Evolutionary conservation across 768 basidiomycete genomes (phyloP), one percentile per base, ranked within the genome.

Genomic region (Nidula microcarpa): DNA sequence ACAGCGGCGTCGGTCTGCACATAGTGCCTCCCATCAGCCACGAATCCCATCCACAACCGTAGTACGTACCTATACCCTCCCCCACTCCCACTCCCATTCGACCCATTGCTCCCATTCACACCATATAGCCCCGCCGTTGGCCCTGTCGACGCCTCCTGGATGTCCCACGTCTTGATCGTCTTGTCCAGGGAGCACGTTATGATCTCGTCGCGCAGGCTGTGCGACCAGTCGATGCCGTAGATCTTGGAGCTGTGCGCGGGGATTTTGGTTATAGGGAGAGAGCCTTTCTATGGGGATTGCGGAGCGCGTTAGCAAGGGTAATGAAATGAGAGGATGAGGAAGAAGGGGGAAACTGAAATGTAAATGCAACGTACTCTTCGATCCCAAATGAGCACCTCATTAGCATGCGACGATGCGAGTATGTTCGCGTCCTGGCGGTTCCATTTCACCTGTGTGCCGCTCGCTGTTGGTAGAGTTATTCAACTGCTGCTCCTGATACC

Each of bases 221-320:
- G 86, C 6, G 92, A 87, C 95, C 96, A 99, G 68, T 98, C 96
- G 51, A 99, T 94, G 1, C 97, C 97, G 57, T 99, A 98, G 44
- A 98, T 97, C 69, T 94, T 94, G 34, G 91, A 84, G n/a, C 73
- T 75, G 62, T 98, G 95, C 0, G 92, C 95, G 32, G 77, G 74
- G 53, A 98, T 87, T 5, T 78, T 78, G 9, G 82, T 77, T 5
- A 91, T 71, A 1, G 92, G 91, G 6, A 94, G 76, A 5, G 90
- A 94, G 6, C 92, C 93, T 86, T 94, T 96, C 88, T 94, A 45
- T n/a, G 23, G 6, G 46, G 43, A 50, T n/a, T 32, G 43, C 33
- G n/a, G 47, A 50, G 17, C 16, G 13, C 11, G 3, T 17, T 41
- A 11, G 13, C 13, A 41, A 17, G 39, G 11, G 13, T 17, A 41